Conservation (phyloP, 2,329 filamentous ascomycete species). For the Diaporthe citri region DNA sequence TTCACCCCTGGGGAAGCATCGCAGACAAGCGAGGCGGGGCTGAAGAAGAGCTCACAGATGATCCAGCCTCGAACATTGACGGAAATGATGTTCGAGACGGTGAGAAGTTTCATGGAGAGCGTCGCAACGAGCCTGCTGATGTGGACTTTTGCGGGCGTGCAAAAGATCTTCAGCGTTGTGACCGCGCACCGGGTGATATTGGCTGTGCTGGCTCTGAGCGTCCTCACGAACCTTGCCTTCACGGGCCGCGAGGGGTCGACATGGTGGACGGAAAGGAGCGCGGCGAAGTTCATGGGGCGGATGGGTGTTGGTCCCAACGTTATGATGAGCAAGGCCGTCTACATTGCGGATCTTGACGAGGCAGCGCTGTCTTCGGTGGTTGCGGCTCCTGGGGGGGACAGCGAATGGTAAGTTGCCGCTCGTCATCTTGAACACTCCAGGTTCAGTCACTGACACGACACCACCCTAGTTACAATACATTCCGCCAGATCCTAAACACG, state of each 20-base stretch:
- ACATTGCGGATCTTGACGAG: slow-evolving; percentile 83
- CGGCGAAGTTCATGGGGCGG: slow-evolving; percentile 82
- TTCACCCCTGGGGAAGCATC: slow-evolving; percentile 63
- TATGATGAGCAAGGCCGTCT: slow-evolving; percentile 88
- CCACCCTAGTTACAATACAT: slow-evolving; percentile 68
- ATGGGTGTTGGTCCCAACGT: slow-evolving; percentile 84
- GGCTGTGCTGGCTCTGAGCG: slow-evolving; percentile 74
- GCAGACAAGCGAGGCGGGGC: slow-evolving; percentile 52
- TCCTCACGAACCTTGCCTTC: slow-evolving; percentile 79
- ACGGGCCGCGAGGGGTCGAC: slow-evolving; percentile 78
- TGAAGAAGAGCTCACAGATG: slow-evolving; percentile 59
- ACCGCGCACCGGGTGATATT: slow-evolving; percentile 83
- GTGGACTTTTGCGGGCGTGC: slow-evolving; percentile 76
- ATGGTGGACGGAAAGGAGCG: slow-evolving; percentile 90
- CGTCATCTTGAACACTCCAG: too few relatives aligned
- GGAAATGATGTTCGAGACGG: slow-evolving; percentile 78
- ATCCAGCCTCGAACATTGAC: slow-evolving; percentile 74
- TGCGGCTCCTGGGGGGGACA: slow-evolving; percentile 55
- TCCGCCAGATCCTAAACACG: slow-evolving; percentile 68
- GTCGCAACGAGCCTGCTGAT: slow-evolving; percentile 82
- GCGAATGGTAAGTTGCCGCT: slow-evolving; percentile 59
- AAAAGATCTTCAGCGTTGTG: slow-evolving; percentile 75
- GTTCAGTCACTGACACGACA: slow-evolving; percentile 3
- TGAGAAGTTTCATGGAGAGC: slow-evolving; percentile 80
- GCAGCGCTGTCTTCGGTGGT: slow-evolving; percentile 57